These are phyloP conservation scores for Cladophialophora bantiana DNA, from an alignment of 2,329 filamentous ascomycete genomes.

Conservation along the genomic window DNA sequence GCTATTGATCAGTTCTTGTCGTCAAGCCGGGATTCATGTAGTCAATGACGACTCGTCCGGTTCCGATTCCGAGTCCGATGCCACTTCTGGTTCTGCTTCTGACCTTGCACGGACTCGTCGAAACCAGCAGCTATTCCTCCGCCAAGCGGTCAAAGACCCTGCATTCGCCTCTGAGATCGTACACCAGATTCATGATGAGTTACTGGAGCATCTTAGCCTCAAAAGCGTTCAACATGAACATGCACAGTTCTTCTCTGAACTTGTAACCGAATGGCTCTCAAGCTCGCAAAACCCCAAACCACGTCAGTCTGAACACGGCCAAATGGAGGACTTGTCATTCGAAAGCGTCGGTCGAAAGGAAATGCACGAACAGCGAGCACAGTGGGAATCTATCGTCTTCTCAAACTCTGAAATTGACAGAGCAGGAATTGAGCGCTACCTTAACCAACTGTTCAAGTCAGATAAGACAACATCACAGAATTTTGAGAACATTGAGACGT, in stretches of 20 bases:
- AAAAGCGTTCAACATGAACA: conserved; percentile 63
- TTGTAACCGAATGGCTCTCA: conserved; percentile 63
- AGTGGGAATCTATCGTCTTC: conserved; percentile 66
- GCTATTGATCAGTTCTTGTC: conserved; percentile 49
- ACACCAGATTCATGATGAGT: conserved; percentile 54
- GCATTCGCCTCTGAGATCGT: conserved; percentile 59
- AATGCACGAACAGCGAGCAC: conserved; percentile 60
- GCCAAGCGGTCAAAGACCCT: conserved; percentile 62
- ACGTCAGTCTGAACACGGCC: conserved; percentile 33
- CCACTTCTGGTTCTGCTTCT: background rate
- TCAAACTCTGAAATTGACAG: conserved; percentile 55
- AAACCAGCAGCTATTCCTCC: conserved; percentile 60
- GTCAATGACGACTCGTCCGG: conserved; percentile 47
- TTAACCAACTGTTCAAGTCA: conserved; percentile 59
- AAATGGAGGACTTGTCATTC: conserved; percentile 47
- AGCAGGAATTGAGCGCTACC: conserved; percentile 57
- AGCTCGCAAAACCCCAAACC: conserved; percentile 42
- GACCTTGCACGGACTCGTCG: conserved; percentile 39
- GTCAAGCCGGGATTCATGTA: conserved; percentile 47
- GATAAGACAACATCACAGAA: conserved; percentile 51
- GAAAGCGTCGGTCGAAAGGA: conserved; percentile 60
- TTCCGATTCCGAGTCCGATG: conserved; percentile 30
- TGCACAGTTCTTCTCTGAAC: conserved; percentile 62
- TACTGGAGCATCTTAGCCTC: conserved; percentile 58
- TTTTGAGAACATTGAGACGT: conserved; percentile 52